Evolutionary conservation across 352 stramenopile species (phyloP), one percentile per base, ranked within the genome.

Genomic region (Saprolegnia diclina): DNA sequence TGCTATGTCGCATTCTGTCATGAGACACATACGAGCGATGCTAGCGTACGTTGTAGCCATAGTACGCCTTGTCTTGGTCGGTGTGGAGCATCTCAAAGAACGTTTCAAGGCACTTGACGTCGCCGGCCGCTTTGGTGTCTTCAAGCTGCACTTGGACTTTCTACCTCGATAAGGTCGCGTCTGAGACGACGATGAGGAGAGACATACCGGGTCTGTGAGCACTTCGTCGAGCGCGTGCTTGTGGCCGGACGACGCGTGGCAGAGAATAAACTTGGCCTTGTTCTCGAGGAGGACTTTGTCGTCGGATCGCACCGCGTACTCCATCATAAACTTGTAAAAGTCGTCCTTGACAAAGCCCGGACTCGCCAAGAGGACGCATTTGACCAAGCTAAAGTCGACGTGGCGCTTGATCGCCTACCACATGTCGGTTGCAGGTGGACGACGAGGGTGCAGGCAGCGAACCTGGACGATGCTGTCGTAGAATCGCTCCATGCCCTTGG

Each of bases 201-300:
- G 13, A 24, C 4, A 40, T 59, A 82, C 76, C 38, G 91, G 83
- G 69, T 99, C 94, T 18, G 86, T 92, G 57, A 99, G 88, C 29
- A 99, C 88, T 82, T 99, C 95, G 50, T 99, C 95, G 32, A 99
- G 85, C 1, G 97, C 95, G 73, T 98, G 92, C 73, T 99, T 99
- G 80, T 99, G 96, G 24, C 96, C 97, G 24, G 92, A 98, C 0
- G 89, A 97, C 52, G 93, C 85, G 74, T 97, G 94, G 53, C 91
- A 97, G 42, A 99, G 74, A 6, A 99, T 79, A 74, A 99, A 98
- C 77, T 98, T 98, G 22, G 75, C 67, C 75, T 97, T 98, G 83
- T 99, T 97, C 77, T 99, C 94, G 35, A 98, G 82, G 13, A 99
- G 78, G 21, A 92, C 67, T 64, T 96, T 97, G 75, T 99, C 94